A percentile compares a stretch with the other conserved stretches of the same genome.
phyloP scores from a whole-genome alignment of 2,329 filamentous ascomycete genomes.

The Fonsecaea pugnacius region DNA sequence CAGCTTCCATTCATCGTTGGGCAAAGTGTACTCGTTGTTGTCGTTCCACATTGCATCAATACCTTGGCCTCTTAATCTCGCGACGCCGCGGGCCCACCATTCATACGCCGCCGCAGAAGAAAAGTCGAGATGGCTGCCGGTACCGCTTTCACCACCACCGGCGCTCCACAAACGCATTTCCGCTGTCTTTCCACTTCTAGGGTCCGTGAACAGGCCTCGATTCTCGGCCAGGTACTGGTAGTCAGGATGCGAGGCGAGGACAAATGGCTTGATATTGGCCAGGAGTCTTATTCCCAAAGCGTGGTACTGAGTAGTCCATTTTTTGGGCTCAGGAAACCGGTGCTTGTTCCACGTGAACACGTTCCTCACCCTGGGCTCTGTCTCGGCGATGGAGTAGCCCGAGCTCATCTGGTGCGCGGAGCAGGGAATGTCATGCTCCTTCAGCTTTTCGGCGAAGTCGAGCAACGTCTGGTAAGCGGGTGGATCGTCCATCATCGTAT shows the following conservation, averaged over 20 bases:
- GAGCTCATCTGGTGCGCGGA: slow-evolving; percentile 74
- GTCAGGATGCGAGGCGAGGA: slow-evolving; percentile 68
- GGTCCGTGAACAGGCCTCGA: slow-evolving; percentile 68
- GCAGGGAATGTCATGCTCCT: slow-evolving; percentile 69
- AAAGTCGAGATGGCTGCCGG: slow-evolving; percentile 75
- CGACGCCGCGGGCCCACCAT: slow-evolving; percentile 74
- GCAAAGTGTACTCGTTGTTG: slow-evolving; percentile 74
- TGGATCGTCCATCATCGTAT: slow-evolving; percentile 62
- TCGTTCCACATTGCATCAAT: slow-evolving; percentile 80
- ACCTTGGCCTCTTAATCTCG: slow-evolving; percentile 63
- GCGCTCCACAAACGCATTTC: slow-evolving; percentile 72
- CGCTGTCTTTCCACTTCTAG: slow-evolving; percentile 56
- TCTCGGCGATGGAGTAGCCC: slow-evolving; percentile 71
- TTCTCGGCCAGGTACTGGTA: slow-evolving; percentile 64
- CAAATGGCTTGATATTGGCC: slow-evolving; percentile 74
- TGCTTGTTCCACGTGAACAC: slow-evolving; percentile 74
- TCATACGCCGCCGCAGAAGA: slow-evolving; percentile 68
- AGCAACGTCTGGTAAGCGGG: slow-evolving; percentile 62
- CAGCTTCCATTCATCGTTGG: slow-evolving; percentile 68
- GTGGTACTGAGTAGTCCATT: slow-evolving; percentile 66
- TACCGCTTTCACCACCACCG: slow-evolving; percentile 70
- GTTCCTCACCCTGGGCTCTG: slow-evolving; percentile 70
- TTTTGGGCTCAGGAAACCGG: slow-evolving; percentile 70
- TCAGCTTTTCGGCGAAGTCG: slow-evolving; percentile 64
- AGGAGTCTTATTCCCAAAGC: slow-evolving; percentile 68